Evolutionary conservation across 2,329 filamentous ascomycete species (phyloP).

Genomic region (Fusarium beomiforme): DNA sequence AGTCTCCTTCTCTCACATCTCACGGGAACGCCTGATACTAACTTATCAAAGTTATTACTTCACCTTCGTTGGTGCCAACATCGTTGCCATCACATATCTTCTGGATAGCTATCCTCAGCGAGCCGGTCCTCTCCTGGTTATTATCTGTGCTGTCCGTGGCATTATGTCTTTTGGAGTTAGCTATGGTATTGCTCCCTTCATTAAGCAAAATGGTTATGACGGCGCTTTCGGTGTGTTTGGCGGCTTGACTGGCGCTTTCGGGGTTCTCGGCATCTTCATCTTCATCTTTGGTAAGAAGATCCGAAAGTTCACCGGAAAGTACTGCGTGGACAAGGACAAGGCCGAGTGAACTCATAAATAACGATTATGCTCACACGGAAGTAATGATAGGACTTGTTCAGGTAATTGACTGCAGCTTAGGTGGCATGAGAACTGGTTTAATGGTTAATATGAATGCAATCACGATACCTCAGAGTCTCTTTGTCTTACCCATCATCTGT

Average conservation of each 20-base stretch:
- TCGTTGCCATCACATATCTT: conserved; percentile 37
- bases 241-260: conserved; percentile 14
- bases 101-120: conserved; percentile 36
- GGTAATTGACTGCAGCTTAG: accelerated
- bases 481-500: neutral
- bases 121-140: conserved; percentile 32
- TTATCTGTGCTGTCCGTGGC: conserved; percentile 36
- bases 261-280: conserved; percentile 6
- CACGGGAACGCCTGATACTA: neutral
- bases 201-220: conserved; percentile 14
- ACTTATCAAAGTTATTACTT: conserved; percentile 2
- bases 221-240: conserved; percentile 11
- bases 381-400: no score
- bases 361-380: accelerated
- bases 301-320: neutral
- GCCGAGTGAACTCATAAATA: neutral
- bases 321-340: conserved; percentile 16
- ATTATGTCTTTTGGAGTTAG: conserved; percentile 35
- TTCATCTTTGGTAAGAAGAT: conserved; percentile 23
- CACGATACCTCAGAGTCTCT: neutral
- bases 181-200: conserved; percentile 34
- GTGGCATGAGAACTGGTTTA: neutral
- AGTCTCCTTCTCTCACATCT: neutral
- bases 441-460: neutral
- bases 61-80: conserved; percentile 29